Conservation (phyloP, 495 filamentous ascomycete genomes). For the Hypoxylon intermedium region DNA sequence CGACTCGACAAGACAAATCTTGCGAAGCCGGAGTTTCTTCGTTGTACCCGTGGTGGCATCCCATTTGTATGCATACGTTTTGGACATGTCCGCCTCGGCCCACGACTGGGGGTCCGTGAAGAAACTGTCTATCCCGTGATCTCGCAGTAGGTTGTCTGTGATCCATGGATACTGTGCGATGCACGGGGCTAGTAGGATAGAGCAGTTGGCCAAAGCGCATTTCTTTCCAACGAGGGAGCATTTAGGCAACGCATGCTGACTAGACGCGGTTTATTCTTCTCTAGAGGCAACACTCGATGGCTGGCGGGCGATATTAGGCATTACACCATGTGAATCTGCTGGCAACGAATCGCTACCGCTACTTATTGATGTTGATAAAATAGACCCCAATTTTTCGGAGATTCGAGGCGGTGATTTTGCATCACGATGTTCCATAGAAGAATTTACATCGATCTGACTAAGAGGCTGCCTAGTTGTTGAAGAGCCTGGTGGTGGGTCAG, state of each 20-base stretch:
- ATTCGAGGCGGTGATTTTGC: neutral
- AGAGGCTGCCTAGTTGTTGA: conserved; percentile 28
- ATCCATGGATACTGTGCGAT: conserved; percentile 51
- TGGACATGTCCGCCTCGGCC: conserved; percentile 20
- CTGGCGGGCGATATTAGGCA: neutral
- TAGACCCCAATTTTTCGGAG: neutral
- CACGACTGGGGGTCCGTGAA: conserved; percentile 45
- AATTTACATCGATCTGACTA: conserved; percentile 31
- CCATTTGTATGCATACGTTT: conserved; percentile 10
- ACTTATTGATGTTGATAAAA: neutral
- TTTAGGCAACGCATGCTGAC: neutral
- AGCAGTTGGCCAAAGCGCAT: conserved; percentile 47
- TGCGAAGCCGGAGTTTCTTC: conserved; percentile 39
- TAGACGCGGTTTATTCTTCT: neutral
- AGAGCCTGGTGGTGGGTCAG: neutral
- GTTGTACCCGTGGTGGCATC: conserved; percentile 45
- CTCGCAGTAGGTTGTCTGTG: conserved; percentile 51
- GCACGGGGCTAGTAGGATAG: conserved; percentile 55
- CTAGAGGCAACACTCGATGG: neutral
- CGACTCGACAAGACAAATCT: conserved; percentile 56
- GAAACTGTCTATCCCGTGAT: conserved; percentile 48
- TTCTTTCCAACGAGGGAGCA: conserved; percentile 16
- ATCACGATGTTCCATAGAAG: neutral
- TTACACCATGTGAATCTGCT: neutral
- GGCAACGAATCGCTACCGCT: neutral